Base-by-base conservation (phyloP, 176 grass and related monocot species). In the Bromus sterilis region DNA sequence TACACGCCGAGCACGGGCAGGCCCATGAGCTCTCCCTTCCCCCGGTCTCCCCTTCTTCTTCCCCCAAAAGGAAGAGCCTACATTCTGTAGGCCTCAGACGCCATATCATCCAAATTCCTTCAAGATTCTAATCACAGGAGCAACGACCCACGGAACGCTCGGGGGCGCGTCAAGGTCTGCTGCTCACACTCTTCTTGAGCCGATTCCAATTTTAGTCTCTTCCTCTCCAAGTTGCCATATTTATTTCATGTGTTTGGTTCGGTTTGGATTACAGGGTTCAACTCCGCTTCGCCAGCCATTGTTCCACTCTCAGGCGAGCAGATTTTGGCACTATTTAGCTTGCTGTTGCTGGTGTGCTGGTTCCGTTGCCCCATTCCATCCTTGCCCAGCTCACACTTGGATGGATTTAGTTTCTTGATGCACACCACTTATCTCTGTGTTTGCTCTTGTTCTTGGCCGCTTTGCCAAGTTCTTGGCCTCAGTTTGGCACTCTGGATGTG, bases 221-320 rank as follows among this genome's bases (percentile, higher is more conserved):
- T 2, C 15, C n/a, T 55, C 62, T 11, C 32, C 23, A 69, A 30
- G 65, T 70, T 66, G 21, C 21, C 51, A 60, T 74, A 13, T 48
- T 82, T 2, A 40, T 13, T 13, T 61, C 6, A 81, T 57, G 41
- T 48, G 29, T 63, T 63, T 26, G 14, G 9, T 75, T 62, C 56
- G 12, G 29, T 62, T 74, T 34, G 60, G 77, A 82, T 83, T 64
- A 5, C 81, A 83, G 81, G 56, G 42, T 49, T 37, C 14, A 44
- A 26, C 21, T 4, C 18, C 28, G 9, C 20, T 25, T 39, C 55
- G 26, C 28, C 20, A 23, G 69, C 56, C 14, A 44, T 79, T 39
- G 62, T 15, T 67, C 42, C 13, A 37, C 18, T 80, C 20, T 56
- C 86, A n/a, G n/a, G n/a, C n/a, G n/a, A n/a, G n/a, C n/a, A n/a